phyloP scores from a whole-genome alignment of 1,284 basidiomycete genomes.

The Phellinidium pouzarii region DNA sequence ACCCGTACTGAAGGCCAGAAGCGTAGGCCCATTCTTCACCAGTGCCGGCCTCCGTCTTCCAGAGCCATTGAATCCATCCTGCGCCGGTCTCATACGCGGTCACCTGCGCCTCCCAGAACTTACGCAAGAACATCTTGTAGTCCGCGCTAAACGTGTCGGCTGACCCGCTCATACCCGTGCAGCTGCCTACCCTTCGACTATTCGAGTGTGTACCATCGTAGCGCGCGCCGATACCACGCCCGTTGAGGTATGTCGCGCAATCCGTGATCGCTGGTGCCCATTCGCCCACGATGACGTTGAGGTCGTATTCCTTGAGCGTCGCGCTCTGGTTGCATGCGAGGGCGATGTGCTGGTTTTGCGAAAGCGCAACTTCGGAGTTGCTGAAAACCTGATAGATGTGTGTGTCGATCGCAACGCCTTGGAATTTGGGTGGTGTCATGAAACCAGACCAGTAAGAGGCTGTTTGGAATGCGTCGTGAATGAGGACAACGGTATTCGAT shows the following conservation, averaged over 20 bases:
- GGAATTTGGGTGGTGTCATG: conserved; percentile 47
- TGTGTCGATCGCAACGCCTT: conserved; percentile 77
- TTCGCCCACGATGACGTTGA: conserved; percentile 80
- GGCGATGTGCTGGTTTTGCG: conserved; percentile 55
- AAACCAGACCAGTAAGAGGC: conserved; percentile 71
- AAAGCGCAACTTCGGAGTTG: conserved; percentile 45
- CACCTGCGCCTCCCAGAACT: conserved; percentile 82
- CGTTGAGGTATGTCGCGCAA: conserved; percentile 77
- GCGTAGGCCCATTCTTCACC: conserved; percentile 76
- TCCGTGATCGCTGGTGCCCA: conserved; percentile 82
- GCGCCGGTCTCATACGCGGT: conserved; percentile 55
- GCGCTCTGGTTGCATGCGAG: conserved; percentile 50
- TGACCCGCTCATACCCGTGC: conserved; percentile 64
- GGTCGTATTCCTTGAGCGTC: conserved; percentile 46
- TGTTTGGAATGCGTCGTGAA: conserved; percentile 84
- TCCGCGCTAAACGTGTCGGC: conserved; percentile 63
- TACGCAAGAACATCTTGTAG: conserved; percentile 80
- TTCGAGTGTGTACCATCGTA: conserved; percentile 77
- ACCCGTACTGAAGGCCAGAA: conserved; percentile 70
- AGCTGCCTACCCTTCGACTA: conserved; percentile 64
- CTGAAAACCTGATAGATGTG: conserved; percentile 82
- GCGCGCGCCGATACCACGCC: conserved; percentile 61
- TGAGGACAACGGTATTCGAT: conserved; percentile 60
- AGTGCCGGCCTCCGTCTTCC: conserved; percentile 52
- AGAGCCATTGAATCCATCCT: conserved; percentile 68